A percentile compares a stretch with the other conserved stretches of the same genome.
phyloP scores from a whole-genome alignment of 2,329 filamentous ascomycete genomes.

The Hirsutella thompsonii region DNA sequence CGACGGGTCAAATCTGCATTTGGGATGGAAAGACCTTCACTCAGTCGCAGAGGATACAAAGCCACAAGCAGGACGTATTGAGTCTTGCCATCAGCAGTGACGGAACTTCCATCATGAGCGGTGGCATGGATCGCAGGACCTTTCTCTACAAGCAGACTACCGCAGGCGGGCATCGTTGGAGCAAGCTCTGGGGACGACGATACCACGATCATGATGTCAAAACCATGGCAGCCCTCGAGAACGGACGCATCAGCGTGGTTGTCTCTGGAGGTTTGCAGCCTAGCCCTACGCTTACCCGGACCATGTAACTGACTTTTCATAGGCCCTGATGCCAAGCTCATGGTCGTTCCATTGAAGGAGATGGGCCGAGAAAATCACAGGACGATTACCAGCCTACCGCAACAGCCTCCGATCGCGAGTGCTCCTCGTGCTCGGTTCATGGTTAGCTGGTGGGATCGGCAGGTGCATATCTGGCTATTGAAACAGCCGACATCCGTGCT shows the following conservation, averaged over 20 bases:
- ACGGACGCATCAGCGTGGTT: conserved; percentile 68
- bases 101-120: conserved; percentile 72
- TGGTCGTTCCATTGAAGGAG: conserved; percentile 63
- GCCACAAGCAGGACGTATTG: conserved; percentile 81
- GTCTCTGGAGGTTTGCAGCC: conserved; percentile 64
- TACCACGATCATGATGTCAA: conserved; percentile 95
- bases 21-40: conserved; percentile 93
- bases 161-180: conserved; percentile 57
- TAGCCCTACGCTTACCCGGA: not conserved
- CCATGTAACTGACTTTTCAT: not conserved
- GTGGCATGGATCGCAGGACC: conserved; percentile 82
- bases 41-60: conserved; percentile 70
- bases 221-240: conserved; percentile 82
- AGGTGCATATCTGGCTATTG: conserved; percentile 69
- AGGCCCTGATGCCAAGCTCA: conserved; percentile 77
- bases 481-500: conserved; percentile 32
- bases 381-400: conserved; percentile 71
- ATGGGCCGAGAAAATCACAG: conserved; percentile 74
- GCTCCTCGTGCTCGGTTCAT: conserved; percentile 63
- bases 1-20: conserved; percentile 82
- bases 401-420: conserved; percentile 59
- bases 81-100: conserved; percentile 74
- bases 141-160: conserved; percentile 63
- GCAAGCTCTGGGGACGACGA: conserved; percentile 70
- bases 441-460: conserved; percentile 84